Evolutionary conservation across 2,329 filamentous ascomycete genomes (phyloP).

Genomic region (Alternaria sp.): DNA sequence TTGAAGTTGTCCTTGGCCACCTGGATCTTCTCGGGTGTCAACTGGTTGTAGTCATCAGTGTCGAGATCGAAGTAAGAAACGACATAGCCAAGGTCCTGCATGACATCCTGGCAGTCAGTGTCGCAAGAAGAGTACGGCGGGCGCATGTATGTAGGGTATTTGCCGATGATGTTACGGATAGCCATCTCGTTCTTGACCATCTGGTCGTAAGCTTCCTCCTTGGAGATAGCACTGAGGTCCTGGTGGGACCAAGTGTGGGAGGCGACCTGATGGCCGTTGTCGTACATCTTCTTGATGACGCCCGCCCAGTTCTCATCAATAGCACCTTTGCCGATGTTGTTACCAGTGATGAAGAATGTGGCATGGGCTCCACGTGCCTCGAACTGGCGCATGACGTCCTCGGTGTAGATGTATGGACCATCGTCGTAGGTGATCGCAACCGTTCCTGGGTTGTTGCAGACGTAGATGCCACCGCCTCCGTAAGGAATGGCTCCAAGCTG

Average conservation of each 20-base stretch:
- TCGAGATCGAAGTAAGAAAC: slow-evolving; percentile 69
- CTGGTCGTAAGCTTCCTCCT: slow-evolving; percentile 56
- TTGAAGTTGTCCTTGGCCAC: slow-evolving; percentile 53
- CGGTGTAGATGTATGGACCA: slow-evolving; percentile 69
- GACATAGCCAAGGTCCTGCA: slow-evolving; percentile 62
- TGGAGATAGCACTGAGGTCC: slow-evolving; percentile 56
- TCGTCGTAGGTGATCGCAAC: slow-evolving; percentile 74
- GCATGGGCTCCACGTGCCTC: slow-evolving; percentile 67
- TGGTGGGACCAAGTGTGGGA: slow-evolving; percentile 67
- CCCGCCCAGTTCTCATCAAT: slow-evolving; percentile 64
- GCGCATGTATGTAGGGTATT: slow-evolving; percentile 64
- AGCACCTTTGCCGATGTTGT: slow-evolving; percentile 63
- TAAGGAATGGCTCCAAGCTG: slow-evolving; percentile 64
- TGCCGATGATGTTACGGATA: slow-evolving; percentile 62
- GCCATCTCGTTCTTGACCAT: slow-evolving; percentile 65
- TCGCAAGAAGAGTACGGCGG: slow-evolving; percentile 60
- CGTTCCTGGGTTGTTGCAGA: slow-evolving; percentile 62
- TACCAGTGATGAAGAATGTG: slow-evolving; percentile 72
- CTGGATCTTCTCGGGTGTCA: slow-evolving; percentile 41
- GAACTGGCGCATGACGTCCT: slow-evolving; percentile 67
- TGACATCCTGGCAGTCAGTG: slow-evolving; percentile 51
- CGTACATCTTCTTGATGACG: slow-evolving; percentile 63
- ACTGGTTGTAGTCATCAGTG: slow-evolving; percentile 58
- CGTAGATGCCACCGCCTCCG: slow-evolving; percentile 65
- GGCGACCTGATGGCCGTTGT: slow-evolving; percentile 67